Evolutionary conservation across 116 monocot genomes (phyloP).

Genomic region (Posidonia oceanica): DNA sequence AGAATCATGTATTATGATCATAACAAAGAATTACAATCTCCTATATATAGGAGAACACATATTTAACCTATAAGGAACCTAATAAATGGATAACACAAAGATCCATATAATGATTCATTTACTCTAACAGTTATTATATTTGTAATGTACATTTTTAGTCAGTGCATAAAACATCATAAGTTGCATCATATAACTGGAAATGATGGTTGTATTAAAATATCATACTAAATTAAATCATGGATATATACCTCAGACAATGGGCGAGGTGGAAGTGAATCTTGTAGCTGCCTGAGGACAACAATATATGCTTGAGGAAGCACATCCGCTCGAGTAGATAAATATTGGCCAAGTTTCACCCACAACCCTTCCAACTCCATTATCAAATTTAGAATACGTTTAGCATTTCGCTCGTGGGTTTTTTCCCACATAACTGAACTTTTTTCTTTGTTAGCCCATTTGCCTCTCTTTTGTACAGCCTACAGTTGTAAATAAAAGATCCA

Average conservation of each 20-base stretch:
- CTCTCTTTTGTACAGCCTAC: conserved; percentile 69
- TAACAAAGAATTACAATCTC: no score
- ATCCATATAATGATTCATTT: no score
- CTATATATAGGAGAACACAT: no score
- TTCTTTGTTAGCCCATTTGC: conserved; percentile 44
- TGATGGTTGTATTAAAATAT: no score
- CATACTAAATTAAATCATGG: no score
- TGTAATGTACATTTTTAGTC: no score
- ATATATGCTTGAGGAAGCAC: conserved; percentile 90
- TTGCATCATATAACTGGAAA: no score
- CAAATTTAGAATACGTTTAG: conserved; percentile 63
- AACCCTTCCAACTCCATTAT: conserved; percentile 89
- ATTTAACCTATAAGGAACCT: no score
- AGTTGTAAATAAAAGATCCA: conserved; percentile 4
- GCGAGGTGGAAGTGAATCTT: conserved; percentile 96
- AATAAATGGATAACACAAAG: no score
- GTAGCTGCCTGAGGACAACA: conserved; percentile 62
- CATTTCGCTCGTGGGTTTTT: conserved; percentile 78
- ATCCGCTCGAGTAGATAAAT: conserved; percentile 92
- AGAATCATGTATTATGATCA: no score
- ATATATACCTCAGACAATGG: conserved; percentile 56
- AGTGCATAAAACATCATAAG: no score
- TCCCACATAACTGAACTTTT: conserved; percentile 57
- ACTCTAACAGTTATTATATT: no score
- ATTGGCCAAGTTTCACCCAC: conserved; percentile 98